Evolutionary conservation across 2,329 filamentous ascomycete species (phyloP), one percentile per base, ranked within the genome.

Genomic region (Neodidymelliopsis sp.): DNA sequence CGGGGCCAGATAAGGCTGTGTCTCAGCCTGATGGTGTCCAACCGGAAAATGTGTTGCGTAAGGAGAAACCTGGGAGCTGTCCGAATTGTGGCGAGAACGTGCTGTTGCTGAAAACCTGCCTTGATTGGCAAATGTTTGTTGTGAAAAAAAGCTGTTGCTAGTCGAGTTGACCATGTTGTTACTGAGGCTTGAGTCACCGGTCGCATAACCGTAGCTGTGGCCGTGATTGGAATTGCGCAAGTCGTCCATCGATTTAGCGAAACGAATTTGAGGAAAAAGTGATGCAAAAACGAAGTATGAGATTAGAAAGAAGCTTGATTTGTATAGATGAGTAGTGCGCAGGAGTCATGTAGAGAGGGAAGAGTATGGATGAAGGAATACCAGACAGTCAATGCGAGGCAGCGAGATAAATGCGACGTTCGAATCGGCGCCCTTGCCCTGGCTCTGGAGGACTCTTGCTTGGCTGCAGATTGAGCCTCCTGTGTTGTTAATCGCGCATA

Each of bases 1-100:
- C 22, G 33, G 43, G 33, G 48, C 33, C 6, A 9, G 6, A 44
- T 33, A 53, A 63, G 60, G 55, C 54, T 65, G 60, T 43, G 35
- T 11, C 36, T 52, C 50, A 55, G 57, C 51, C 54, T 59, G 50
- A 19, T 56, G 43, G 34, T 53, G 51, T 11, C 43, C 38, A 22
- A n/a, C 35, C 8, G 15, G 24, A 1, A n/a, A 36, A 23, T 13
- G 33, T n/a, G 30, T 30, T 25, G 16, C 25, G 34, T 31, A 49
- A 41, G 10, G 56, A 36, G 25, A 31, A 6, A 25, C 8, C 4
- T 23, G 58, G 62, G 28, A 39, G 44, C 9, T 41, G 24, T 56
- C n/a, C 2, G 56, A 62, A 24, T 56, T 56, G 25, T 58, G 50
- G 19, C 54, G 53, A 30, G 43, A 53, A 8, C 39, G 25, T 11